Conservation (phyloP, 352 stramenopile genomes). For the Discostella stelligera region DNA sequence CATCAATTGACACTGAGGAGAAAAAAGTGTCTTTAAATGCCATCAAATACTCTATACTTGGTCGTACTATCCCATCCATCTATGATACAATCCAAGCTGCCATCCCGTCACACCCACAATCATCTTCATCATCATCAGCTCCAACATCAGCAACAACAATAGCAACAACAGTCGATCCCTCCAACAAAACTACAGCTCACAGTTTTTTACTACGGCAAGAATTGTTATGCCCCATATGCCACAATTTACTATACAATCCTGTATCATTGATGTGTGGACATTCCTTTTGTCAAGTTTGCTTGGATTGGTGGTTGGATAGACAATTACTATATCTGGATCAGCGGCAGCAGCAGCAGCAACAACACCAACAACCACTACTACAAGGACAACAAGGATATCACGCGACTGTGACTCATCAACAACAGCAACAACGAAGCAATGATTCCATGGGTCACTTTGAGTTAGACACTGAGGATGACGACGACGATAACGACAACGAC, state of each 20-base stretch:
- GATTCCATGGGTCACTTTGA: too few relatives aligned
- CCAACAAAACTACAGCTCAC: conserved; percentile 16
- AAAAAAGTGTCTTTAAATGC: conserved; percentile 43
- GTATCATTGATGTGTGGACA: conserved; percentile 61
- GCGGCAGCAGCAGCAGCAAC: not conserved
- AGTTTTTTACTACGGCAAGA: conserved; percentile 37
- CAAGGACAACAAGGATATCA: too few relatives aligned
- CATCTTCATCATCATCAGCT: conserved; percentile 7
- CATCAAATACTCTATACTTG: conserved; percentile 59
- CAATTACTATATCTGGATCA: too few relatives aligned
- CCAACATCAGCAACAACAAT: not conserved
- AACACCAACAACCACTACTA: too few relatives aligned
- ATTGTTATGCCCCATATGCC: conserved; percentile 61
- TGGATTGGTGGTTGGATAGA: conserved; percentile 65
- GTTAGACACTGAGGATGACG: not conserved
- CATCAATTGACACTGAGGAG: conserved; percentile 7
- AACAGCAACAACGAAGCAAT: too few relatives aligned
- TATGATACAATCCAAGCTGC: conserved; percentile 14
- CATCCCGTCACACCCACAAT: not conserved
- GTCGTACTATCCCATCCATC: conserved; percentile 46
- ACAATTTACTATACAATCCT: conserved; percentile 56
- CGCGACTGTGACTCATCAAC: too few relatives aligned
- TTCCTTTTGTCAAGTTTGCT: conserved; percentile 65
- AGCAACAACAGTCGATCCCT: conserved; percentile 22
- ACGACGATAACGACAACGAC: not conserved